phyloP scores from a whole-genome alignment of 1,139 yeast species.

The Kazachstania sp. region DNA sequence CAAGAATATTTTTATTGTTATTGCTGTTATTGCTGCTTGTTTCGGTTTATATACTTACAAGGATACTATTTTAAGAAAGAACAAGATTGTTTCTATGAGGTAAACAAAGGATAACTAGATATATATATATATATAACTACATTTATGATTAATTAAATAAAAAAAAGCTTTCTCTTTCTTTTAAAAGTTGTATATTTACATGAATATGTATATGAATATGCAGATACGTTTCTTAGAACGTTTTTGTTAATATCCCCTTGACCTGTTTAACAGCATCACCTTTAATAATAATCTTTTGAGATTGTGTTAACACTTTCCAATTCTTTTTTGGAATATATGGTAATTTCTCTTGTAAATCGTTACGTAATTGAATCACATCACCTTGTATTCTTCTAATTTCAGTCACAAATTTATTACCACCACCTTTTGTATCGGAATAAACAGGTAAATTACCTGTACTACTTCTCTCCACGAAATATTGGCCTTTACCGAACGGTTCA shows the following conservation, averaged over 20 bases:
- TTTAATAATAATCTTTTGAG: slow-evolving; percentile 41
- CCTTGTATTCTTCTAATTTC: slow-evolving; percentile 61
- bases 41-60: slow-evolving; percentile 3
- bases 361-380: slow-evolving; percentile 47
- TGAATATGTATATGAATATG: not conserved
- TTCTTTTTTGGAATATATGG: slow-evolving; percentile 39
- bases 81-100: slow-evolving; percentile 5
- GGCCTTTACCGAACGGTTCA: slow-evolving; percentile 37
- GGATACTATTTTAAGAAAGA: not conserved
- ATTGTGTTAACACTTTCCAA: slow-evolving; percentile 36
- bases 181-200: not conserved
- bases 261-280: slow-evolving; percentile 48
- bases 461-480: slow-evolving; percentile 47
- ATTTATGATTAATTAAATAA: not conserved
- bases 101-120: not conserved
- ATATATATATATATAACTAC: not conserved
- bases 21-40: not conserved
- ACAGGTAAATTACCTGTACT: slow-evolving; percentile 61
- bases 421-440: slow-evolving; percentile 44
- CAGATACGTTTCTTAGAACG: slow-evolving; percentile 12
- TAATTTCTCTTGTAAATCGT: slow-evolving; percentile 44
- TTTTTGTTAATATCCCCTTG: slow-evolving; percentile 27
- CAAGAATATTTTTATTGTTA: not conserved
- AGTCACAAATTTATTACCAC: slow-evolving; percentile 43
- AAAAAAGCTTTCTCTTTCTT: not conserved